Percentiles rank a stretch among this genome's conserved stretches.
Conservation (phyloP, 371 early-diverging fungal species). For the Chytridiales sp. region DNA sequence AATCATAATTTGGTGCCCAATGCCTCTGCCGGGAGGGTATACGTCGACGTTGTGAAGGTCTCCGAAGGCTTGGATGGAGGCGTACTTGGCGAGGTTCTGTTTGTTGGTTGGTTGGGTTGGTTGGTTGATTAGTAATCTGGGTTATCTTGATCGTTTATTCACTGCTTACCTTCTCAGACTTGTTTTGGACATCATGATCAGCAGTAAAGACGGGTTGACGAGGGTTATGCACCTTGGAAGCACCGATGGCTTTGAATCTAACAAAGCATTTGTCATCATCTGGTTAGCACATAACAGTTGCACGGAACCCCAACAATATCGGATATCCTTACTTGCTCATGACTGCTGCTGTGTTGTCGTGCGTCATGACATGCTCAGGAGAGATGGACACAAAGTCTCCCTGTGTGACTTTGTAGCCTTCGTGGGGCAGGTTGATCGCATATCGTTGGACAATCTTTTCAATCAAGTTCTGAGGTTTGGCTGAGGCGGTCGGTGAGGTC, state of each 20-base stretch:
- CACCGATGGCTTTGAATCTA: constrained; percentile 89
- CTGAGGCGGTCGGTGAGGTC: no score
- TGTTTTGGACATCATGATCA: constrained; percentile 97
- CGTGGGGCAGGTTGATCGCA: constrained; percentile 56
- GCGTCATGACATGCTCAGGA: constrained; percentile 90
- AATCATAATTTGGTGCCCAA: constrained; percentile 95
- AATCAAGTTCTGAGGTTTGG: constrained; percentile 70
- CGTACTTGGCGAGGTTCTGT: constrained; percentile 83
- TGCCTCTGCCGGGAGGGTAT: constrained; percentile 94
- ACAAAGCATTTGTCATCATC: not conserved
- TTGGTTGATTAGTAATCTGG: not conserved
- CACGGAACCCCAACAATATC: not conserved
- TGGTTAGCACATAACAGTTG: not conserved
- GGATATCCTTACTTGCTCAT: constrained; percentile 69
- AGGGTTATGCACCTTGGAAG: constrained; percentile 71
- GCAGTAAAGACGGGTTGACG: constrained; percentile 90
- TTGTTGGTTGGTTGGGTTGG: not conserved
- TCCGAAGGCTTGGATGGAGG: constrained; percentile 80
- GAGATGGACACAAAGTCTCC: constrained; percentile 92
- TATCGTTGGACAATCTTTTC: constrained; percentile 92
- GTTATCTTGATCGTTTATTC: no score
- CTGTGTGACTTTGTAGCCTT: constrained; percentile 67
- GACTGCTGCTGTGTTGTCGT: constrained; percentile 95
- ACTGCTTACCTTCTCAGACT: constrained; percentile 74
- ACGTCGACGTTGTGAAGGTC: constrained; percentile 80